phyloP scores from a whole-genome alignment of 805 yeast genomes.

The Candida wancherniae region DNA sequence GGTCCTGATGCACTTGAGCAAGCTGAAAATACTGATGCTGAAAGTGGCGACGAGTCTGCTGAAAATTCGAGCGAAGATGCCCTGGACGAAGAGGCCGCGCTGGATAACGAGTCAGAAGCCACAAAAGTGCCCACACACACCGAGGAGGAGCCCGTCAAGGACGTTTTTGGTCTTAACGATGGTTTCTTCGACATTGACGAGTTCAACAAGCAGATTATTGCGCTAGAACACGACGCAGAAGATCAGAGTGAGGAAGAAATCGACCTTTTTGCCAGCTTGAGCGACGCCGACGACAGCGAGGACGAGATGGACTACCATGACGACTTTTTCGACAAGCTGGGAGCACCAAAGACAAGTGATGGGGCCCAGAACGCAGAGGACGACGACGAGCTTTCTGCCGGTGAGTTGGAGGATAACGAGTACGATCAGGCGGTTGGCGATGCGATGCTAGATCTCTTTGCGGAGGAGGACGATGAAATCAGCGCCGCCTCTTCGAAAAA shows the following conservation, averaged over 20 bases:
- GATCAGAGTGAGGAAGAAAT: slow-evolving; percentile 39
- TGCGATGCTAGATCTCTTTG: slow-evolving; percentile 61
- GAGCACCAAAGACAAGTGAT: slow-evolving; percentile 18
- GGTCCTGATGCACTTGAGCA: slow-evolving; percentile 5
- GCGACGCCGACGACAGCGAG: slow-evolving; percentile 38
- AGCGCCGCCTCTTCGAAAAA: slow-evolving; percentile 18
- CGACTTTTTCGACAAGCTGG: slow-evolving; percentile 59
- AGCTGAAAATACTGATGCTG: slow-evolving; percentile 16
- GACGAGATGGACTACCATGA: slow-evolving; percentile 47
- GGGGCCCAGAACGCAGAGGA: slow-evolving; percentile 21
- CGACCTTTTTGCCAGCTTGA: slow-evolving; percentile 35
- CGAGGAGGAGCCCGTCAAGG: slow-evolving; percentile 26
- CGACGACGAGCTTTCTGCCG: slow-evolving; percentile 26
- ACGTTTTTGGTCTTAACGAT: slow-evolving; percentile 69
- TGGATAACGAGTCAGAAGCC: slow-evolving; percentile 17
- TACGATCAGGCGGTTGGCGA: slow-evolving; percentile 56
- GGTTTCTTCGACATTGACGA: slow-evolving; percentile 81
- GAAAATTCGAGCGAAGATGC: slow-evolving; percentile 18
- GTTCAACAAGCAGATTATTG: slow-evolving; percentile 71
- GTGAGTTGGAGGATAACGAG: slow-evolving; percentile 51
- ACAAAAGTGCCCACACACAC: slow-evolving; percentile 11
- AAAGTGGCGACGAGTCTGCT: slow-evolving; percentile 10
- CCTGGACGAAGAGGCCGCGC: slow-evolving; percentile 9
- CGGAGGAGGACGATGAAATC: slow-evolving; percentile 29
- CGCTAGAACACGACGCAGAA: slow-evolving; percentile 49